Percentiles rank a stretch among this genome's conserved stretches.
Evolutionary conservation across 495 filamentous ascomycete genomes (phyloP).

Genomic region (Lentithecium fluviatile): DNA sequence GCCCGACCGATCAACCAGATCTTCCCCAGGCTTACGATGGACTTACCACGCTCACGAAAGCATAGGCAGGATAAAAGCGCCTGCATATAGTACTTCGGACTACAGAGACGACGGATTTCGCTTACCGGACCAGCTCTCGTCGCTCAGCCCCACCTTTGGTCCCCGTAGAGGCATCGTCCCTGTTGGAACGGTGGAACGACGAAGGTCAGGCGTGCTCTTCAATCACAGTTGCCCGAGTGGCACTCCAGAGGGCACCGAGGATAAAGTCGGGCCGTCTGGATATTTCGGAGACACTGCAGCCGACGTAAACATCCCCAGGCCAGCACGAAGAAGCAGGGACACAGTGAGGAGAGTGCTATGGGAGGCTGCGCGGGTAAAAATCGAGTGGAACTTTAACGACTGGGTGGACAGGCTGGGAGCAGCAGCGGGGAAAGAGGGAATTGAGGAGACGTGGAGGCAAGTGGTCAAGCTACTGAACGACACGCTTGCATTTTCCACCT

Average conservation of each 20-base stretch:
- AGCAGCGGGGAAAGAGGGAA: neutral
- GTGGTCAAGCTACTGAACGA: neutral
- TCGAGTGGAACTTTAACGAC: constrained; percentile 17
- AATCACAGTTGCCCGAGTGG: neutral
- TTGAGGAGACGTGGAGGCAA: neutral
- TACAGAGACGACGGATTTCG: neutral
- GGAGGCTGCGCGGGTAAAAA: constrained; percentile 18
- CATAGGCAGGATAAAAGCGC: neutral
- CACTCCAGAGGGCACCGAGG: neutral
- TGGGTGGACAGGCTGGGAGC: constrained; percentile 13
- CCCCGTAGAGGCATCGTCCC: constrained; percentile 1
- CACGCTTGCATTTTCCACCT: neutral
- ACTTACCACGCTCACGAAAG: neutral
- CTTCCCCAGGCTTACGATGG: neutral
- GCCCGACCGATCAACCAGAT: neutral
- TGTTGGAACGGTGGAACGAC: neutral
- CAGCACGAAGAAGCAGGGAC: neutral
- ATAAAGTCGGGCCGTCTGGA: neutral
- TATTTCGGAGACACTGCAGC: too few relatives aligned
- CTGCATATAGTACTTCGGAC: neutral
- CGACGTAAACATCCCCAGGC: too few relatives aligned
- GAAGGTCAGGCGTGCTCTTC: neutral
- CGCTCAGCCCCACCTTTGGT: constrained; percentile 15
- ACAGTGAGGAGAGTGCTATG: constrained; percentile 3
- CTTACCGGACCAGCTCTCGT: neutral